phyloP scores from a whole-genome alignment of 129 eudicot genomes.

The Chrysanthemum seticuspe region DNA sequence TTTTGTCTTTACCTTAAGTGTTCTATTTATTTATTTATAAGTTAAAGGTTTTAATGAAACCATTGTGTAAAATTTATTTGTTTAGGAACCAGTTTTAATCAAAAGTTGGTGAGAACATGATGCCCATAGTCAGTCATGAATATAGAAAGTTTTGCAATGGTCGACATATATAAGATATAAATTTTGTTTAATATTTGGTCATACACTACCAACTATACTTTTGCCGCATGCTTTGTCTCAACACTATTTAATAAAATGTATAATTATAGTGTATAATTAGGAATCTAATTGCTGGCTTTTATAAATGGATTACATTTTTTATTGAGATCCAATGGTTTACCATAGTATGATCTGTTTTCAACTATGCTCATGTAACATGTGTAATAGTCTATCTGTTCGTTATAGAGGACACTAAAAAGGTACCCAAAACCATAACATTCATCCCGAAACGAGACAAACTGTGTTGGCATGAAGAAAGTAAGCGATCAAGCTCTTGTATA shows the following conservation, averaged over 20 bases:
- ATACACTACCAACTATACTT: slow-evolving; percentile 16
- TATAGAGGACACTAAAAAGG: no score
- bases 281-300: slow-evolving; percentile 16
- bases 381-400: no score
- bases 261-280: slow-evolving; percentile 10
- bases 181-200: slow-evolving; percentile 17
- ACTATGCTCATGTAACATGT: background rate
- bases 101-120: slow-evolving; percentile 19
- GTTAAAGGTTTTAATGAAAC: background rate
- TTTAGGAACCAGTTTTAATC: background rate
- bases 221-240: slow-evolving; percentile 32
- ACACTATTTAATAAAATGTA: background rate
- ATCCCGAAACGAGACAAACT: no score
- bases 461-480: slow-evolving; percentile 29
- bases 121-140: background rate
- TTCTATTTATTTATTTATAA: no score
- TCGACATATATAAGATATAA: background rate
- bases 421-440: no score
- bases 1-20: no score
- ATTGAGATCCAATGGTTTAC: background rate
- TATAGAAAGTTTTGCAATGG: slow-evolving; percentile 5
- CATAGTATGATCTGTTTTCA: background rate
- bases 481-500: slow-evolving; percentile 35
- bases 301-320: background rate
- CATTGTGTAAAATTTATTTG: background rate